Percentiles rank a stretch among this genome's conserved stretches.
Evolutionary conservation across 2,329 filamentous ascomycete genomes (phyloP).

Genomic region (Hypoxylon sp.): DNA sequence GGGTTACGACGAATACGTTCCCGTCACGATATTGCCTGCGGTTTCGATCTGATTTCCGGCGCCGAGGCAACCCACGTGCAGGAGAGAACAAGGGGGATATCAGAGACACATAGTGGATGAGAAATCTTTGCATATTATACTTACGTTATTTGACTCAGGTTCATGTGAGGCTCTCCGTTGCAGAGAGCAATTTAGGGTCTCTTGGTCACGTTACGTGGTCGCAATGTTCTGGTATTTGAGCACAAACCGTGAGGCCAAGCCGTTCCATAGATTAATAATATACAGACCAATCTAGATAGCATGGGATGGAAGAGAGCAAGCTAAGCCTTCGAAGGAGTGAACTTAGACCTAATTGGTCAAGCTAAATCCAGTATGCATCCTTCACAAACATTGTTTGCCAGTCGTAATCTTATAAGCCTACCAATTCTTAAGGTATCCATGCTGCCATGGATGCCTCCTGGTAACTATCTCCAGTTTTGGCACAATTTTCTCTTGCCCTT

Average conservation of each 20-base stretch:
- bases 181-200: too few species aligned
- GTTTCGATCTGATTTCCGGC: not conserved
- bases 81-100: not conserved
- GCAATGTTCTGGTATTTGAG: too few species aligned
- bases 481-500: not conserved
- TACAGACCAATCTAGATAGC: not conserved
- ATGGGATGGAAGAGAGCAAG: not conserved
- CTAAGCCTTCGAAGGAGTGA: not conserved
- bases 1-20: not conserved
- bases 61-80: not conserved
- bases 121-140: not conserved
- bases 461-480: not conserved
- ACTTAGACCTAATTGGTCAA: not conserved
- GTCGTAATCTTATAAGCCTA: not conserved
- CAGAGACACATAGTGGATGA: not conserved
- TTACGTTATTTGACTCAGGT: too few species aligned
- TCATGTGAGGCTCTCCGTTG: too few species aligned
- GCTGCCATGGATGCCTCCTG: not conserved
- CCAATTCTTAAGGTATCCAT: not conserved
- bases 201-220: too few species aligned
- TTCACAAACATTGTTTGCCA: not conserved
- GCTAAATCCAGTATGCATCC: not conserved
- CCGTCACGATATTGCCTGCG: not conserved
- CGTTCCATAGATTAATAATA: not conserved
- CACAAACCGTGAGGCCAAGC: not conserved